A percentile compares a stretch with the other conserved stretches of the same genome.
Conservation (phyloP, 495 filamentous ascomycete genomes). For the Xylaria longipes region DNA sequence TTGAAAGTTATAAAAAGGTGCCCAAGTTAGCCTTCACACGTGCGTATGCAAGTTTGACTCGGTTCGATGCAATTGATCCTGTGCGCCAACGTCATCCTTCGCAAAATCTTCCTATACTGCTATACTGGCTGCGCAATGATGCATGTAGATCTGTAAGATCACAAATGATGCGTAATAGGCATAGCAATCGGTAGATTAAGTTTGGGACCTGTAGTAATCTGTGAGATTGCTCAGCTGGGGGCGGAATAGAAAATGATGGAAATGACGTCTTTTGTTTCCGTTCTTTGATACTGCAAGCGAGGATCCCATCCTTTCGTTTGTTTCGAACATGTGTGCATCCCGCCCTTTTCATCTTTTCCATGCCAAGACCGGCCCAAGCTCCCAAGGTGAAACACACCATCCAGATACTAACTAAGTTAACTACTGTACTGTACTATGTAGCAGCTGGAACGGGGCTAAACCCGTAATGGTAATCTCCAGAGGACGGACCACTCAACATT, state of each 20-base stretch:
- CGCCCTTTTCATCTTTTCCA: not conserved
- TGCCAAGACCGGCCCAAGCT: slow-evolving; percentile 35
- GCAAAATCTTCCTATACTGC: not conserved
- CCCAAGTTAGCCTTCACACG: not conserved
- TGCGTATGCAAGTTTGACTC: not conserved
- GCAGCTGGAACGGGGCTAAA: not conserved
- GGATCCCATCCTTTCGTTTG: not conserved
- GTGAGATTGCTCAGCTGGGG: not conserved
- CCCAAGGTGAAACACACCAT: slow-evolving; percentile 22
- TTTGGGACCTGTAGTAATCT: slow-evolving; percentile 13
- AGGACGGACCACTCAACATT: not conserved
- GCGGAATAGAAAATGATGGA: not conserved
- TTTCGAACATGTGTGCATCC: not conserved
- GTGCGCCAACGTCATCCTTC: not conserved
- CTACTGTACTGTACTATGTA: not conserved
- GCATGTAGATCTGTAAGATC: not conserved
- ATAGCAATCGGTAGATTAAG: not conserved
- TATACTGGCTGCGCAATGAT: not conserved
- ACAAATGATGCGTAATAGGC: not conserved
- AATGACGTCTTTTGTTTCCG: not conserved
- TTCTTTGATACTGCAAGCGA: not conserved
- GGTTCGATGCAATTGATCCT: not conserved
- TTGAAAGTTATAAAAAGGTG: not conserved
- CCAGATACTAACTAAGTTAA: too few species aligned
- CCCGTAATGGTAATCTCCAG: not conserved